These are phyloP conservation scores for Chlamydomonas sp. DNA, from an alignment of 139 green algal genomes.

Conservation along the genomic window DNA sequence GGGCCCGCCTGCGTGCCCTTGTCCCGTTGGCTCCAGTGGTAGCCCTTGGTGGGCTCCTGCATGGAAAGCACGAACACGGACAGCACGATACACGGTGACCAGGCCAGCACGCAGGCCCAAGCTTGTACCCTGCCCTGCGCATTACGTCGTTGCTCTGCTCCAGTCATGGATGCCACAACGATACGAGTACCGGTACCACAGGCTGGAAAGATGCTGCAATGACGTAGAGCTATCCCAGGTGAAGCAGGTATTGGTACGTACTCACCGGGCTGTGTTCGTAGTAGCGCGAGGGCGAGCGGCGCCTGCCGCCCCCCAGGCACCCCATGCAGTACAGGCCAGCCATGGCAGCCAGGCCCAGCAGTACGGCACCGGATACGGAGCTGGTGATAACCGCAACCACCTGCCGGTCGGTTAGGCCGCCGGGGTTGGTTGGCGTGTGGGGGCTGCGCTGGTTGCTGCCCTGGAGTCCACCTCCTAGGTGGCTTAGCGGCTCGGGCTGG, in stretches of 20 bases:
- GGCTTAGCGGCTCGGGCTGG: neutral
- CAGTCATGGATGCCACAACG: too few relatives aligned
- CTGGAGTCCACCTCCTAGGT: neutral
- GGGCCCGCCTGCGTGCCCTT: neutral
- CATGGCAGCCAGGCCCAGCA: neutral
- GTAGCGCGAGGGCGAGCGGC: too few relatives aligned
- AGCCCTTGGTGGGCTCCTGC: neutral
- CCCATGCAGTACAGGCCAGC: neutral
- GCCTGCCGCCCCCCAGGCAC: neutral
- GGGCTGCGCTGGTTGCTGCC: neutral
- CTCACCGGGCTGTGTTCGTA: too few relatives aligned
- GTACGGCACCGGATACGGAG: neutral
- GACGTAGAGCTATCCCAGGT: too few relatives aligned
- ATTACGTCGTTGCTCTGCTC: too few relatives aligned
- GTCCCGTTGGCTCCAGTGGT: slow-evolving; percentile 9
- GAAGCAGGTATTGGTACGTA: too few relatives aligned
- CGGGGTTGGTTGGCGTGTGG: neutral
- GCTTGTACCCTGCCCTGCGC: too few relatives aligned
- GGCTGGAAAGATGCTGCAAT: too few relatives aligned
- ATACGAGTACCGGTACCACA: too few relatives aligned
- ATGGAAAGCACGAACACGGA: neutral
- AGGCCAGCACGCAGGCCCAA: too few relatives aligned
- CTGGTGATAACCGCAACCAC: neutral
- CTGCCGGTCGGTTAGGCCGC: neutral
- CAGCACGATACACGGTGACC: too few relatives aligned